A percentile compares a stretch with the other conserved stretches of the same genome.
Evolutionary conservation across 192 early-diverging fungal species (phyloP).

Genomic region (Backusella tuberculispora): DNA sequence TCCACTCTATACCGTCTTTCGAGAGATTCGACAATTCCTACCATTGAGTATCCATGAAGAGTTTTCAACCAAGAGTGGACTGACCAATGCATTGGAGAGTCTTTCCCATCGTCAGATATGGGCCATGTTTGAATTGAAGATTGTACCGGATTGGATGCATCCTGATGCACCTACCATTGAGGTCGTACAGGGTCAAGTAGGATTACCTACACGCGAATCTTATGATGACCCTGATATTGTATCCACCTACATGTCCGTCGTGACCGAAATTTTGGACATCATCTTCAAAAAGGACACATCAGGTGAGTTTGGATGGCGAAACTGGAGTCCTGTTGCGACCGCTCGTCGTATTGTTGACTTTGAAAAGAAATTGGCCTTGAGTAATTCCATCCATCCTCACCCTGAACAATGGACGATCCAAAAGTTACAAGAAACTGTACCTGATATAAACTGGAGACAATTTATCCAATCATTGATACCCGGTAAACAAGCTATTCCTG

Average conservation of each 20-base stretch:
- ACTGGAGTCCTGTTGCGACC: slow-evolving; percentile 24
- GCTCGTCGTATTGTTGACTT: slow-evolving; percentile 65
- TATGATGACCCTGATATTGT: slow-evolving; percentile 58
- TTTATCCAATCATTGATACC: slow-evolving; percentile 18
- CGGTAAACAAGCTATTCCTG: background rate
- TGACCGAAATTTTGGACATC: slow-evolving; percentile 50
- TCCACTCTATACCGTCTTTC: slow-evolving; percentile 48
- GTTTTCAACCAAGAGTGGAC: background rate
- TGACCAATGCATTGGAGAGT: slow-evolving; percentile 19
- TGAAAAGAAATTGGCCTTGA: slow-evolving; percentile 54
- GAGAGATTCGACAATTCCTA: slow-evolving; percentile 43
- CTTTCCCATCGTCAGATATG: slow-evolving; percentile 16
- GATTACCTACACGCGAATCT: slow-evolving; percentile 63
- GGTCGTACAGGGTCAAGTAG: slow-evolving; percentile 59
- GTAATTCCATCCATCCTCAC: background rate
- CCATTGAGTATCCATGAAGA: slow-evolving; percentile 1
- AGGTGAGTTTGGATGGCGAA: slow-evolving; percentile 31
- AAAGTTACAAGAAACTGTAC: background rate
- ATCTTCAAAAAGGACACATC: slow-evolving; percentile 30
- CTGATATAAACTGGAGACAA: slow-evolving; percentile 7
- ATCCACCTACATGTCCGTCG: slow-evolving; percentile 44
- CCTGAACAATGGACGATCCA: slow-evolving; percentile 17
- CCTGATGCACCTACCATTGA: slow-evolving; percentile 51
- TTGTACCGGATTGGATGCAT: slow-evolving; percentile 56
- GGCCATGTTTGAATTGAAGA: slow-evolving; percentile 55